Conservation (phyloP, 331 rosid species). For the Spiraea crenata region DNA sequence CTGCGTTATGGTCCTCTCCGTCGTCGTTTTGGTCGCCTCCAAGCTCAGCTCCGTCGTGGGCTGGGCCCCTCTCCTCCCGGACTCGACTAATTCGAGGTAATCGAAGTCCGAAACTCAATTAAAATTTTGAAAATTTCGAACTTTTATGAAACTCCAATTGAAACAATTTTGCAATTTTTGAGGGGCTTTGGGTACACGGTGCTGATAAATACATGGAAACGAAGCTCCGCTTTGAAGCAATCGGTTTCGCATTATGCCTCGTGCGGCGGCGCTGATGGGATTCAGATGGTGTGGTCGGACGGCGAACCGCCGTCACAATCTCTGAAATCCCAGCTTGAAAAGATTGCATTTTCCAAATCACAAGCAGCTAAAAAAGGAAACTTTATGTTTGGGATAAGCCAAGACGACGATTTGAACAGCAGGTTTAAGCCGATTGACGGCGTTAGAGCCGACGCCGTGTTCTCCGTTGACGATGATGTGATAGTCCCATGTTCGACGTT, state of each 20-base stretch:
- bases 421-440: constrained; percentile 42
- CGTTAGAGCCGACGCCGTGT: constrained; percentile 35
- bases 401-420: constrained; percentile 32
- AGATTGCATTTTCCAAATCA: constrained; percentile 35
- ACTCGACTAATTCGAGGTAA: constrained; percentile 40
- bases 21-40: constrained; percentile 26
- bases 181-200: constrained; percentile 50
- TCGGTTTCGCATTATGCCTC: constrained; percentile 44
- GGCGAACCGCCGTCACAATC: constrained; percentile 35
- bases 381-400: constrained; percentile 35
- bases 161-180: not conserved
- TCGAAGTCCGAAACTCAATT: not conserved
- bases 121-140: not conserved
- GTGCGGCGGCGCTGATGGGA: constrained; percentile 34
- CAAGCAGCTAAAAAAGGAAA: constrained; percentile 26
- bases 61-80: constrained; percentile 39
- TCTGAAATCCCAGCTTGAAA: constrained; percentile 37
- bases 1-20: constrained; percentile 15
- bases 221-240: constrained; percentile 38
- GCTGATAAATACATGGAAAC: constrained; percentile 53
- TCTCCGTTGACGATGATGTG: constrained; percentile 58
- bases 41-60: constrained; percentile 44
- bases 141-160: not conserved
- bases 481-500: constrained; percentile 47
- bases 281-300: constrained; percentile 50